Evolutionary conservation across 2,329 filamentous ascomycete genomes (phyloP), one percentile per base, ranked within the genome.

Genomic region (Incumbomyces lentus): DNA sequence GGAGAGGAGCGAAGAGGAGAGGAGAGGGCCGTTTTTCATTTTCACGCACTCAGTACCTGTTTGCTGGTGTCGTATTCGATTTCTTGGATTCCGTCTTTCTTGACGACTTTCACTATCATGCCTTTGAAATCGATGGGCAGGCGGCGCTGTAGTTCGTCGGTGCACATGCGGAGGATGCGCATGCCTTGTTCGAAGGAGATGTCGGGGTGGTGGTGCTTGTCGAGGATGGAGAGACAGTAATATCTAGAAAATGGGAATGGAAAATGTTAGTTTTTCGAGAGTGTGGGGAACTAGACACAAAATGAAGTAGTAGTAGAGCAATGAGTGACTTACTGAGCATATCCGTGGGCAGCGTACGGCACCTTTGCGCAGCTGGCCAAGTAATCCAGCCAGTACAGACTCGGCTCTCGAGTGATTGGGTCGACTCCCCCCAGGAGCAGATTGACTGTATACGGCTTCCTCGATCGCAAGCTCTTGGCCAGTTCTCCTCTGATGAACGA

Each of bases 111-210:
- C 60, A 98, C 89, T 62, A 81, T 59, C 59, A 95, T 86, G 33
- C 92, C 92, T 76, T 98, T 98, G 78, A 96, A 98, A 67, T 98
- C 92, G 63, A 98, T 89, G 50, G 92, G 92, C 74, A 98, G 78
- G 68, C 93, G 80, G 65, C 92, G 81, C 79, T 95, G 95, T 64
- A 98, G 72, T 74, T 98, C 92, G 66, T 96, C 89, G 57, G 86
- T 92, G 72, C 92, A 98, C 82, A 95, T 84, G 59, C 79, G 82
- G 60, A 98, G 73, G 53, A 98, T 80, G 74, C 95, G 92, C 70
- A 95, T 78, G 48, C 92, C 92, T 66, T 94, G 79, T 52, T 84
- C 88, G 46, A 92, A 81, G 51, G 77, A 78, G 67, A 98, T 96
- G 62, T 95, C 84, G 40, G 92, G 90, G 62, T 95, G 86, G 66